Evolutionary conservation across 768 basidiomycete species (phyloP).

Genomic region (Mycena capillaripes): DNA sequence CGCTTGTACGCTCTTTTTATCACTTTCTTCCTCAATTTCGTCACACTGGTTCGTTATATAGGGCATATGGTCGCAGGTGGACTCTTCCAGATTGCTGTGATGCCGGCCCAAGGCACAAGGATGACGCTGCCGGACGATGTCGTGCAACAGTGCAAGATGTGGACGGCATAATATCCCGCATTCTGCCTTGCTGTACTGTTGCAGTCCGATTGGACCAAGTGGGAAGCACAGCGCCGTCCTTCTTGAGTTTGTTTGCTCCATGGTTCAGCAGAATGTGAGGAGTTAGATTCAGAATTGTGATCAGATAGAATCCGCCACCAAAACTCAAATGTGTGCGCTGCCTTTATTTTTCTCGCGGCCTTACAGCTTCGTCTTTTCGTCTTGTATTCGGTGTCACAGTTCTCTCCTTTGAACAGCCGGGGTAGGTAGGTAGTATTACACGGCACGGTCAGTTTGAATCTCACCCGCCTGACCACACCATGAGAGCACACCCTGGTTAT

Average conservation of each 20-base stretch:
- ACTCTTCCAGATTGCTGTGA: conserved; percentile 2
- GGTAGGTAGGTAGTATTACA: too few relatives aligned
- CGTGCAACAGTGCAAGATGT: not conserved
- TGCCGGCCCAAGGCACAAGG: not conserved
- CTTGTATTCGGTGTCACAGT: too few relatives aligned
- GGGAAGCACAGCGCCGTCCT: not conserved
- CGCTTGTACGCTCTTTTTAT: not conserved
- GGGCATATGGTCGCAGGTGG: not conserved
- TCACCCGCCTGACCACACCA: too few relatives aligned
- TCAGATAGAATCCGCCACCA: not conserved
- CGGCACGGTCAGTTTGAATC: too few relatives aligned
- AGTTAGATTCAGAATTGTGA: not conserved
- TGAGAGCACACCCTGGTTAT: too few relatives aligned
- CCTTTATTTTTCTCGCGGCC: not conserved
- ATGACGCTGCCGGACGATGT: not conserved
- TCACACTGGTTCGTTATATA: not conserved
- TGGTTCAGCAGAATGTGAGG: not conserved
- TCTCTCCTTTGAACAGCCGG: too few relatives aligned
- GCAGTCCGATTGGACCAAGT: not conserved
- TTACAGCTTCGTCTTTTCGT: not conserved
- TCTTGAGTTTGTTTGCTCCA: not conserved
- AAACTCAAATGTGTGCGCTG: not conserved
- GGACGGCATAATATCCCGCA: not conserved
- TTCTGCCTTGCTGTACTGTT: not conserved
- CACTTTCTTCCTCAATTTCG: not conserved